Conservation (phyloP, 768 basidiomycete genomes). For the Fibroporia radiculosa region DNA sequence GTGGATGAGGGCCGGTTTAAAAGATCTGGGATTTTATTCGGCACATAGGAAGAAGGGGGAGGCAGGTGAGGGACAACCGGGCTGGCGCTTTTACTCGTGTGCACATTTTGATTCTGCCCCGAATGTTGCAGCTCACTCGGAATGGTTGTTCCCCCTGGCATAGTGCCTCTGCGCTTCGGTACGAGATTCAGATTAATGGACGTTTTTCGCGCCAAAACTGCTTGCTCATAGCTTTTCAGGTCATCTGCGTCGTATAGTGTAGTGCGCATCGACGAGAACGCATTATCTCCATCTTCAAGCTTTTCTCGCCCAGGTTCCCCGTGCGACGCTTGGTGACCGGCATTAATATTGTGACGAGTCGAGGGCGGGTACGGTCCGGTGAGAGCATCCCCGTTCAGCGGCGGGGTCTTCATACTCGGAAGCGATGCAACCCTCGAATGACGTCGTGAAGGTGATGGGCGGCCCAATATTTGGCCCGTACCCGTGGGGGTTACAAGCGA, state of each 20-base stretch:
- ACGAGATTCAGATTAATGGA: conserved; percentile 51
- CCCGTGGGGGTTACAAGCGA: conserved; percentile 9
- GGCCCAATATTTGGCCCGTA: conserved; percentile 15
- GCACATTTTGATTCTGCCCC: conserved; percentile 5
- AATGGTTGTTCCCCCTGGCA: conserved; percentile 21
- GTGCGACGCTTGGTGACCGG: conserved; percentile 7
- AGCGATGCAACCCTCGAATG: conserved; percentile 58
- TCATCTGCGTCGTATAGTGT: conserved; percentile 45
- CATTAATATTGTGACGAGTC: conserved; percentile 6
- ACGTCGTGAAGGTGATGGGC: conserved; percentile 24
- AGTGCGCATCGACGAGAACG: conserved; percentile 20
- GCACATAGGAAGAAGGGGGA: neutral
- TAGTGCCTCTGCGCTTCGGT: conserved; percentile 27
- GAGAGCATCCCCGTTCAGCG: conserved; percentile 22
- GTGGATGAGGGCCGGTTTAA: conserved; percentile 30
- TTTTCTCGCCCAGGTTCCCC: conserved; percentile 1
- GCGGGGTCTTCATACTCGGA: conserved; percentile 62
- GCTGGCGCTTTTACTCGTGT: conserved; percentile 16
- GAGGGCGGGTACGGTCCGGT: conserved; percentile 1
- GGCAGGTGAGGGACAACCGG: conserved; percentile 8
- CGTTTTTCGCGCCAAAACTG: conserved; percentile 61
- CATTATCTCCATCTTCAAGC: conserved; percentile 9
- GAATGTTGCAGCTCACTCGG: conserved; percentile 9
- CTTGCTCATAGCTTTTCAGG: conserved; percentile 64
- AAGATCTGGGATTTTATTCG: conserved; percentile 15